phyloP scores from a whole-genome alignment of 2,329 filamentous ascomycete genomes.

The Botrytis hyacinthi region DNA sequence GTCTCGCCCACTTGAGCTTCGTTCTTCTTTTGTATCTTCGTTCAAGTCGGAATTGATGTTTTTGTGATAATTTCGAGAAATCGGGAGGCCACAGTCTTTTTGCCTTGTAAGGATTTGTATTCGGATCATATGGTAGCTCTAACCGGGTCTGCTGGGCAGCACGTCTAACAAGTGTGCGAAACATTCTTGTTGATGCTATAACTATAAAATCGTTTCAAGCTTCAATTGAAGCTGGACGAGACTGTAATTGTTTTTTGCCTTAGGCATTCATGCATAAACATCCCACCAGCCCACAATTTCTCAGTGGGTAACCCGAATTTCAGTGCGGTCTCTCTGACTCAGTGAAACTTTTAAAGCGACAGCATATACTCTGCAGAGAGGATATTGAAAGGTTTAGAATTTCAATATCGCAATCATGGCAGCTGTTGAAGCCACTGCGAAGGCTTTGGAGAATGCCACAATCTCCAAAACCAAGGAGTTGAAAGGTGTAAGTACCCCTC shows the following conservation, averaged over 20 bases:
- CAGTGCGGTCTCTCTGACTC: conserved; percentile 25
- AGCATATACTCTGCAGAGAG: conserved; percentile 14
- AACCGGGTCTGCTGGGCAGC: conserved; percentile 41
- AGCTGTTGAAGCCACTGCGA: conserved; percentile 37
- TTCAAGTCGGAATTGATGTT: conserved; percentile 76
- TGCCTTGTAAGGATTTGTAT: conserved; percentile 59
- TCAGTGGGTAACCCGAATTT: conserved; percentile 18
- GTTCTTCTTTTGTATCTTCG: conserved; percentile 73
- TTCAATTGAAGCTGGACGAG: background rate
- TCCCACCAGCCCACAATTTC: conserved; percentile 23
- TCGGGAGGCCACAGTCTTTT: conserved; percentile 78
- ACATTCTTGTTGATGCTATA: conserved; percentile 42
- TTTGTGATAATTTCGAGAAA: conserved; percentile 64
- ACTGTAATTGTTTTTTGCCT: conserved; percentile 7
- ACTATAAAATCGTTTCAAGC: conserved; percentile 5
- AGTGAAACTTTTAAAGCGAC: conserved; percentile 17
- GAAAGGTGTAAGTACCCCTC: conserved; percentile 50
- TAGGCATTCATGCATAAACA: conserved; percentile 25
- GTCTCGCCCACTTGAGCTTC: conserved; percentile 58
- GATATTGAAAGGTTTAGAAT: conserved; percentile 6
- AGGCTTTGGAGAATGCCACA: conserved; percentile 51
- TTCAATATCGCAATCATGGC: conserved; percentile 44
- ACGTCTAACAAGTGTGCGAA: conserved; percentile 47
- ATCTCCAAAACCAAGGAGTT: conserved; percentile 61
- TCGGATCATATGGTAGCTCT: conserved; percentile 35